Evolutionary conservation across 2,329 filamentous ascomycete species (phyloP), one percentile per base, ranked within the genome.

Genomic region (Phaeosphaeria sp.): DNA sequence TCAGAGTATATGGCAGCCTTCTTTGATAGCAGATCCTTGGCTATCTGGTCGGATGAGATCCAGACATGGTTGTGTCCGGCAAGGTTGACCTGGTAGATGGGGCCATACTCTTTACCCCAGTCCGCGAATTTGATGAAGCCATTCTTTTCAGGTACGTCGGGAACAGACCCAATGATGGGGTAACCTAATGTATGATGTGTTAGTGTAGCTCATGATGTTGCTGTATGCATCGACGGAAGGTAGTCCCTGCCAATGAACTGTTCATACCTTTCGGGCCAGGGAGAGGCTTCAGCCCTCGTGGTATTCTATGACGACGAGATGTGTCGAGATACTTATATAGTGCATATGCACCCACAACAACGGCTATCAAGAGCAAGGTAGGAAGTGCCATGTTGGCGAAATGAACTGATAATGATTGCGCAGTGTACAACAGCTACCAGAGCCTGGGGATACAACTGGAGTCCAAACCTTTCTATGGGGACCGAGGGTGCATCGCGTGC

Each of bases 1-100:
- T 81, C 79, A 18, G 80, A 82, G 65, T 82, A 82, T 55, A 81
- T 81, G 42, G 74, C 73, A 18, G 74, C 77, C 51, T 79, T 79
- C 65, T 81, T 81, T 0, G 78, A 69, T 20, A 82, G 64, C 5
- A 82, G 66, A 33, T 82, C 80, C 36, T 71, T 74, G 2, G 80
- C 75, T 43, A 82, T 75, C 20, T 75, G 57, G 49, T 81, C 80
- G 6, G 74, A 73, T 0, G 77, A 79, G 49, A 82, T 79, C 78
- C 79, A 81, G 49, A 82, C 77, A 60, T 82, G 79, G 52, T 80
- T 81, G 55, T 66, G 65, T 20, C 80, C 80, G 55, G 78, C 78
- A 11, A 82, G 68, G 49, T 81, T 75, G 61, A 76, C 71, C 51
- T 81, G 78, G 56, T 81, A 82, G 55, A 82, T 80, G 2, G 79